Evolutionary conservation across 352 stramenopile species (phyloP).

Genomic region (Phytophthora syringae): DNA sequence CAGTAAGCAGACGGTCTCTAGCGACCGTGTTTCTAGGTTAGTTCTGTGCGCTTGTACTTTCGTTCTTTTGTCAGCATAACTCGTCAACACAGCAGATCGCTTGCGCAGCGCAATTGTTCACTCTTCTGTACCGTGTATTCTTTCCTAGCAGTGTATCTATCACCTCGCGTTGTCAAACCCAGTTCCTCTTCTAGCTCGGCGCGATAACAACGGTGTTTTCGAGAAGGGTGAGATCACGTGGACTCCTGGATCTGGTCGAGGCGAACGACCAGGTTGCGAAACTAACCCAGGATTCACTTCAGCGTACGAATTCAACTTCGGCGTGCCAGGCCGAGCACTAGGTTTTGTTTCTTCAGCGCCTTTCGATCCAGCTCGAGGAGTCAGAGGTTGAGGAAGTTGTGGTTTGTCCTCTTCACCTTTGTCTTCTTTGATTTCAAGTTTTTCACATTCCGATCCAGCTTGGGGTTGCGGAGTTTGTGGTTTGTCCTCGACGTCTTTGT

Average conservation of each 20-base stretch:
- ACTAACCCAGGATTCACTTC: conserved; percentile 15
- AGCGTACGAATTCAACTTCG: conserved; percentile 7
- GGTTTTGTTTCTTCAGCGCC: conserved; percentile 12
- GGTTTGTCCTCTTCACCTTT: no score
- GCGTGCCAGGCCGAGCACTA: conserved; percentile 12
- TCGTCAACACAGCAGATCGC: conserved; percentile 27
- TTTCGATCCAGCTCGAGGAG: conserved; percentile 6
- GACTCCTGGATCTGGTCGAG: conserved; percentile 40
- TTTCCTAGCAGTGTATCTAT: neutral
- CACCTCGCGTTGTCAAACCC: conserved; percentile 72
- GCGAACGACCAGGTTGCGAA: conserved; percentile 41
- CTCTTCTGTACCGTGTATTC: neutral
- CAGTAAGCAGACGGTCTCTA: conserved; percentile 35
- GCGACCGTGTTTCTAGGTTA: conserved; percentile 19
- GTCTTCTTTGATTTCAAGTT: no score
- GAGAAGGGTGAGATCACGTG: conserved; percentile 74
- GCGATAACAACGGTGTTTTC: conserved; percentile 64
- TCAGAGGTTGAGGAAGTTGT: no score
- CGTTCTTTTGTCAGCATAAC: conserved; percentile 12
- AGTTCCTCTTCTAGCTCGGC: conserved; percentile 45
- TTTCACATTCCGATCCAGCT: no score
- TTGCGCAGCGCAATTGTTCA: neutral
- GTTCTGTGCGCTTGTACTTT: conserved; percentile 15
- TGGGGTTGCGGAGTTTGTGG: conserved; percentile 3
- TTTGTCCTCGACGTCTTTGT: conserved; percentile 22